Percentiles rank a stretch among this genome's conserved stretches.
These are phyloP conservation scores for Bidens hawaiensis DNA, from an alignment of 140 eudicot species.

Conservation along the genomic window DNA sequence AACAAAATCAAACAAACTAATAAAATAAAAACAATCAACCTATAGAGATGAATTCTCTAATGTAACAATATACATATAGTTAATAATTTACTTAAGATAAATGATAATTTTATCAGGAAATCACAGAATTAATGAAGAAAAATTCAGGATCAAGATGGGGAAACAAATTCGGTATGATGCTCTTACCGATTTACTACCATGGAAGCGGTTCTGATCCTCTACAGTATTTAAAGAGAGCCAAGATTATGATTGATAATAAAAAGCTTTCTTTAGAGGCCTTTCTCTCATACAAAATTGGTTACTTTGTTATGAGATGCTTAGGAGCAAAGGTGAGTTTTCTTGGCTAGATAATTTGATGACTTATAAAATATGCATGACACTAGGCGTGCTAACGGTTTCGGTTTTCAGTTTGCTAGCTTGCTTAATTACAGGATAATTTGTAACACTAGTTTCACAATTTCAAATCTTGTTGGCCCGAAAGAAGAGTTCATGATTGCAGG, in stretches of 20 bases:
- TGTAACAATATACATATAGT: too few species aligned
- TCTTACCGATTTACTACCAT: conserved; percentile 61
- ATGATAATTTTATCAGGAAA: conserved; percentile 37
- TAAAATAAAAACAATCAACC: too few species aligned
- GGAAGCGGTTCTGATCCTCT: conserved; percentile 43
- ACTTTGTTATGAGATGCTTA: conserved; percentile 39
- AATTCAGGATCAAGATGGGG: conserved; percentile 55
- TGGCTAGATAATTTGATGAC: not conserved
- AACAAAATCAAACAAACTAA: too few species aligned
- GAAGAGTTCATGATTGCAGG: conserved; percentile 58
- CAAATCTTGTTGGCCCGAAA: conserved; percentile 75
- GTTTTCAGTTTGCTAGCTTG: conserved; percentile 50
- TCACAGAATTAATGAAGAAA: conserved; percentile 43
- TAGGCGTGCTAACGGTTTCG: conserved; percentile 3
- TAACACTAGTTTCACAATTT: conserved; percentile 71
- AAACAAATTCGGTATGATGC: conserved; percentile 68
- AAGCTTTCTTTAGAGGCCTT: conserved; percentile 72
- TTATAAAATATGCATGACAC: not conserved
- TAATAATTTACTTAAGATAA: not conserved
- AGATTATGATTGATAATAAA: conserved; percentile 67
- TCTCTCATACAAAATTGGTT: conserved; percentile 53
- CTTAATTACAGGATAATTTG: conserved; percentile 59
- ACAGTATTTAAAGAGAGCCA: conserved; percentile 55
- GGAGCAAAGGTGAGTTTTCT: conserved; percentile 57
- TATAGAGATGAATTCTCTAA: too few species aligned